These are phyloP conservation scores for Pisolithus albus DNA, from an alignment of 768 basidiomycete species.

Conservation along the genomic window DNA sequence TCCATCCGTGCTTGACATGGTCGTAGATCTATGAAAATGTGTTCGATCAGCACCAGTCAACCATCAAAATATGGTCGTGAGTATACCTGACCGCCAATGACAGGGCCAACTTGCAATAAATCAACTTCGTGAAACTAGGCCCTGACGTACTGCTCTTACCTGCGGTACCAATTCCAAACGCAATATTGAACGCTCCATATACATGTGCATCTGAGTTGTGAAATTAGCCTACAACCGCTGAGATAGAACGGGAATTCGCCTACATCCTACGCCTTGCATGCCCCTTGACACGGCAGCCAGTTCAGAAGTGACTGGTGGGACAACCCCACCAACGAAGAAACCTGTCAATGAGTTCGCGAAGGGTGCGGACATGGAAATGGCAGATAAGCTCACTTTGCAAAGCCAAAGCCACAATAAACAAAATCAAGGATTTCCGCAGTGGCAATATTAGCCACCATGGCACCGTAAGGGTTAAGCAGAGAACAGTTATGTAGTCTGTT, in stretches of 20 bases:
- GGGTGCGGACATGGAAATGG: neutral
- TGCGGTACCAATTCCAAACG: slow-evolving; percentile 58
- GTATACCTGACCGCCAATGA: slow-evolving; percentile 60
- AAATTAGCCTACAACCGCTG: neutral
- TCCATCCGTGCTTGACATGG: slow-evolving; percentile 51
- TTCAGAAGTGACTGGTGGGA: slow-evolving; percentile 61
- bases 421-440: slow-evolving; percentile 44
- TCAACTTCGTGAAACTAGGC: slow-evolving; percentile 1
- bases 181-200: slow-evolving; percentile 69
- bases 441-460: slow-evolving; percentile 61
- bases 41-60: slow-evolving; percentile 1
- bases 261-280: slow-evolving; percentile 64
- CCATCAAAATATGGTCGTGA: neutral
- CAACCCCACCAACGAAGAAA: slow-evolving; percentile 52
- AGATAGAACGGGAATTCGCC: slow-evolving; percentile 17
- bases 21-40: slow-evolving; percentile 47
- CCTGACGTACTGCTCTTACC: slow-evolving; percentile 31
- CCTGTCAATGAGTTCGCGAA: slow-evolving; percentile 29
- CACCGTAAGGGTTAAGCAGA: slow-evolving; percentile 43
- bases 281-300: slow-evolving; percentile 51
- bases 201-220: slow-evolving; percentile 54
- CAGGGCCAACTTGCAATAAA: slow-evolving; percentile 49
- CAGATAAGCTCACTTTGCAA: slow-evolving; percentile 42
- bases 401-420: slow-evolving; percentile 35
- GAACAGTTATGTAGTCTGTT: slow-evolving; percentile 45